Percentiles rank a stretch among this genome's conserved stretches.
Evolutionary conservation across 441 rosid genomes (phyloP).

Genomic region (Populus tomentosa): DNA sequence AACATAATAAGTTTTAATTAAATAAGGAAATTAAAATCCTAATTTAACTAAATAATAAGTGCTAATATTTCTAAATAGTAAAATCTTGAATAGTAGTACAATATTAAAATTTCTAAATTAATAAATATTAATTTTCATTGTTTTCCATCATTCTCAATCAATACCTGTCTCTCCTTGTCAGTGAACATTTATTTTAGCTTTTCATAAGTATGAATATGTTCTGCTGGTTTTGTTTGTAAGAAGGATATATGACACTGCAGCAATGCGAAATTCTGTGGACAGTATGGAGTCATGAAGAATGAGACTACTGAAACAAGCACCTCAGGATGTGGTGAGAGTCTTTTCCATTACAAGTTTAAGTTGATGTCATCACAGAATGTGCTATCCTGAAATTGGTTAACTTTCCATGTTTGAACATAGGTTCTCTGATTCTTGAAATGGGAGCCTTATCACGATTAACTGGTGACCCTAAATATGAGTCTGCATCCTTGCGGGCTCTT

Average conservation of each 20-base stretch:
- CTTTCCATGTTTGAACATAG: constrained; percentile 27
- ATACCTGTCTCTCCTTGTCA: neutral
- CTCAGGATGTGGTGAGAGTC: constrained; percentile 81
- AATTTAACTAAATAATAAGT: too few relatives aligned
- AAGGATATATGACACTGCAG: constrained; percentile 46
- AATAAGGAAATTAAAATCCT: too few relatives aligned
- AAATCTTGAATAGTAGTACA: too few relatives aligned
- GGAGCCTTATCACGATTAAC: constrained; percentile 90
- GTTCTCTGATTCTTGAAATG: constrained; percentile 95
- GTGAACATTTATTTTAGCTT: neutral
- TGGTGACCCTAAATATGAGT: constrained; percentile 78
- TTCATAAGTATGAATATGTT: constrained; percentile 29
- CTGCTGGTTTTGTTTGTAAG: constrained; percentile 38
- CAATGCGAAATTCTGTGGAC: constrained; percentile 54
- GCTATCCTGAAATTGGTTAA: constrained; percentile 20
- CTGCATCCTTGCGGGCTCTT: constrained; percentile 82
- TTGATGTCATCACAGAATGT: constrained; percentile 7
- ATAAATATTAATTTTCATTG: too few relatives aligned
- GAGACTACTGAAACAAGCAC: constrained; percentile 97
- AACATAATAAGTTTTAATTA: too few relatives aligned
- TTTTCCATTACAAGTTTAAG: constrained; percentile 5
- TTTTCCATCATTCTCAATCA: too few relatives aligned
- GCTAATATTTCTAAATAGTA: too few relatives aligned
- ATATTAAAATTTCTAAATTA: neutral
- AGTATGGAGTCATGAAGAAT: constrained; percentile 78